phyloP scores from a whole-genome alignment of 2,329 filamentous ascomycete genomes.

The Rachicladosporium sp. region DNA sequence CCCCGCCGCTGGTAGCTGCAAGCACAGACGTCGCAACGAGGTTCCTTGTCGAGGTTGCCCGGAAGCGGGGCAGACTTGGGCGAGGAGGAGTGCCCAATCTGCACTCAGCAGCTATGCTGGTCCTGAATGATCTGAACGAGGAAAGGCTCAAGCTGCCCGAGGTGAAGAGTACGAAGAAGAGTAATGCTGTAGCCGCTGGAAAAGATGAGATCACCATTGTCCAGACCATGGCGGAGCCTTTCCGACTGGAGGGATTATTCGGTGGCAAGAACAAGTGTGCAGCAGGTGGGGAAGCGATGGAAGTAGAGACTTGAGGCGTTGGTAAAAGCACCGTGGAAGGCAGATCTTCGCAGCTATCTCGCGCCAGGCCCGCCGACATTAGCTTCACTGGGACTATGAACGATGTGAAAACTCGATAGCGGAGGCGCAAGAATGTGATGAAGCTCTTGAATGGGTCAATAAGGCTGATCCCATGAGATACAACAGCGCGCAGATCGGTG shows the following conservation, averaged over 20 bases:
- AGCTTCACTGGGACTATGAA: too few relatives aligned
- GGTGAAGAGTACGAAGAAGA: constrained; percentile 22
- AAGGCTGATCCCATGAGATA: too few relatives aligned
- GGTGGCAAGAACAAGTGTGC: constrained; percentile 46
- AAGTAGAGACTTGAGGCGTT: constrained; percentile 9
- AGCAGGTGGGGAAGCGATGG: constrained; percentile 12
- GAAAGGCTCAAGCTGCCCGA: constrained; percentile 54
- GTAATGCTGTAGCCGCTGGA: constrained; percentile 17
- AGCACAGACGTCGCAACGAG: constrained; percentile 72
- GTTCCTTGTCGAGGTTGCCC: constrained; percentile 87
- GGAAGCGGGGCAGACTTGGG: constrained; percentile 80
- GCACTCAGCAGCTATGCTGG: constrained; percentile 74
- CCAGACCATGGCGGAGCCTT: constrained; percentile 84
- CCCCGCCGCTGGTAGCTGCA: constrained; percentile 61
- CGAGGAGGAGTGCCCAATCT: constrained; percentile 86
- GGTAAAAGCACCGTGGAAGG: too few relatives aligned
- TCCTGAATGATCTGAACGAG: constrained; percentile 94
- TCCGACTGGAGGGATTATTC: constrained; percentile 88
- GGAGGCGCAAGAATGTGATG: too few relatives aligned
- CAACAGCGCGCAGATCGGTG: too few relatives aligned
- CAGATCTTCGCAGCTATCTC: too few relatives aligned
- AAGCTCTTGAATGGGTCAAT: too few relatives aligned
- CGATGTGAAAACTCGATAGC: too few relatives aligned
- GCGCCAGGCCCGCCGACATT: too few relatives aligned
- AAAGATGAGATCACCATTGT: constrained; percentile 77